Conservation (phyloP, 441 rosid species). For the Pelargonium cotyledonis region DNA sequence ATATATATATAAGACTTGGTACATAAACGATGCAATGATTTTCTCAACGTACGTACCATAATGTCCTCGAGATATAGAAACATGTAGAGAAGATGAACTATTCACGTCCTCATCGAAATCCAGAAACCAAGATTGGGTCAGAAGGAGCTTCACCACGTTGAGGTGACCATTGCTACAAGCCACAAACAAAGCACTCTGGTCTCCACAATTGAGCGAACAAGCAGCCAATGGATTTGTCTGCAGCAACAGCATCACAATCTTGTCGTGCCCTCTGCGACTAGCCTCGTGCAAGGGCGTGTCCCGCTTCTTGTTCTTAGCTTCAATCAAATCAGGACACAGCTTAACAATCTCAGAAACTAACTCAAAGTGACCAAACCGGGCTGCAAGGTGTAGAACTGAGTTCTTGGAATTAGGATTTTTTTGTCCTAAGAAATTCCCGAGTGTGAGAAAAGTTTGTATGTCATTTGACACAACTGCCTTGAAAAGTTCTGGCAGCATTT, state of each 20-base stretch:
- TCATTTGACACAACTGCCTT: too few species aligned
- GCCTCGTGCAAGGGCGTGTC: conserved; percentile 34
- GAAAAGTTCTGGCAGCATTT: too few species aligned
- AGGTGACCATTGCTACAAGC: conserved; percentile 25
- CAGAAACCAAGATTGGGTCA: conserved; percentile 20
- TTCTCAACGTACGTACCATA: too few species aligned
- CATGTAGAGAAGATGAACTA: conserved; percentile 15
- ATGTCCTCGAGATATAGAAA: conserved; percentile 18
- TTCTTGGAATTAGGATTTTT: not conserved
- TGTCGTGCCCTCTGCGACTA: conserved; percentile 22
- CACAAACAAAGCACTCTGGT: conserved; percentile 21
- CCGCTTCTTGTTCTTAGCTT: conserved; percentile 17
- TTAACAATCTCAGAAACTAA: conserved; percentile 22
- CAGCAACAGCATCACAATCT: conserved; percentile 17
- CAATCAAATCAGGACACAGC: conserved; percentile 18
- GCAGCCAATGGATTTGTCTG: conserved; percentile 21
- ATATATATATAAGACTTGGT: too few species aligned
- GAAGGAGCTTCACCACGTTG: conserved; percentile 21
- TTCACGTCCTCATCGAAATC: conserved; percentile 18
- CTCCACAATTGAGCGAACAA: conserved; percentile 9
- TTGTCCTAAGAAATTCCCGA: too few species aligned
- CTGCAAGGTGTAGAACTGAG: conserved; percentile 28
- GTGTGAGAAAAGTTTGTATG: too few species aligned
- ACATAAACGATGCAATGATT: too few species aligned
- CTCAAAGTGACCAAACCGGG: conserved; percentile 15